Evolutionary conservation across 192 early-diverging fungal genomes (phyloP).

Genomic region (Phycomyces nitens): DNA sequence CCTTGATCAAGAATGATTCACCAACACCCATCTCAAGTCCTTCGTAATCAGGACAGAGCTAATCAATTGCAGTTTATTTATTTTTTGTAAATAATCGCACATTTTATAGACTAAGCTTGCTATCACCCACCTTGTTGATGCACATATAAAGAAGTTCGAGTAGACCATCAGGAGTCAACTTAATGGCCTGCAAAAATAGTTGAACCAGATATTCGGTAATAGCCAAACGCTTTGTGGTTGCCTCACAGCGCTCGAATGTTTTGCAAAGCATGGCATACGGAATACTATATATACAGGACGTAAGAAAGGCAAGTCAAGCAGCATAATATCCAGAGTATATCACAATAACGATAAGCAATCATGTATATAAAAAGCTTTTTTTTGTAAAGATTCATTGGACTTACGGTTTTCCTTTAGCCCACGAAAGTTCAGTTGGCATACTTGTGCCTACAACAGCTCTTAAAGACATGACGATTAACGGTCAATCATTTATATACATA

Average conservation of each 20-base stretch:
- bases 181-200: slow-evolving; percentile 67
- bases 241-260: slow-evolving; percentile 85
- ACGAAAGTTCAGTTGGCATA: slow-evolving; percentile 7
- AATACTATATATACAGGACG: slow-evolving; percentile 36
- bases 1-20: slow-evolving; percentile 89
- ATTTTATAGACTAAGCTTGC: background rate
- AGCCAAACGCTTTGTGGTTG: slow-evolving; percentile 84
- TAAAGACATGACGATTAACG: background rate
- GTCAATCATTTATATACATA: background rate
- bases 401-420: slow-evolving; percentile 48
- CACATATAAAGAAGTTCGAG: slow-evolving; percentile 85
- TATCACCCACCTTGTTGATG: slow-evolving; percentile 87
- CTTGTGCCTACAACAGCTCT: slow-evolving; percentile 11
- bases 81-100: slow-evolving; percentile 6
- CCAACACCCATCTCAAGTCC: slow-evolving; percentile 95
- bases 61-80: background rate
- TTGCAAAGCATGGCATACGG: slow-evolving; percentile 87
- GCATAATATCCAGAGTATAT: no score
- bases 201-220: slow-evolving; percentile 69
- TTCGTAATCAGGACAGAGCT: slow-evolving; percentile 79
- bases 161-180: slow-evolving; percentile 59
- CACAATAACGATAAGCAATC: no score
- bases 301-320: background rate
- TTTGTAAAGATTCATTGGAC: background rate
- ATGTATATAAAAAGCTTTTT: no score